Base-by-base conservation (phyloP, 176 grass and related monocot genomes). In the Thinopyrum elongatum region DNA sequence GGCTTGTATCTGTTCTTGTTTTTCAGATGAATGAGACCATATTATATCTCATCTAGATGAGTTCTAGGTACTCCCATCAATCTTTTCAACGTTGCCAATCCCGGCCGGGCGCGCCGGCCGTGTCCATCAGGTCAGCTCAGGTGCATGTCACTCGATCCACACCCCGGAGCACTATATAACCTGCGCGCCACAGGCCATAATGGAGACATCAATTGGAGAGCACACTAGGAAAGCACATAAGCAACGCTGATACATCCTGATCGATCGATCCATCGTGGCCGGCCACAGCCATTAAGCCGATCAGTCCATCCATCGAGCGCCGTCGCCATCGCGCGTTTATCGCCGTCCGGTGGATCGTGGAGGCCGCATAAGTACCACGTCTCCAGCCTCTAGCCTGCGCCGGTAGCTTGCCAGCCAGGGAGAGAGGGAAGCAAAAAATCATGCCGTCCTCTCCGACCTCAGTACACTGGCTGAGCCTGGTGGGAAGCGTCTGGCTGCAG, bases 401-500 rank as follows among this genome's bases (percentile, higher is more conserved):
- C 35, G 25, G 76, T 77, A 60, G 42, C 46, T 83, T n/a, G 62
- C 51, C n/a, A 28, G 62, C 68, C 17, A 78, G 26, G 59, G 46
- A 11, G 41, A 63, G 23, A 27, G 3, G 17, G 71, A 55, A 22
- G 78, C 7, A 76, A 17, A 66, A 65, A 36, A 84, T 57, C 59
- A 90, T 88, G 84, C 2, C 88, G 76, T 83, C 88, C 72, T 83
- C 91, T 86, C 88, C 93, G 77, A 85, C 94, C 27, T 95, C 92
- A 8, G 71, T 66, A 1, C 92, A 87, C 47, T 99, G 95, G 93
- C 86, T 96, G 87, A 99, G 94, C 87, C 74, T 99, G 84, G 87
- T 99, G 71, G 97, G 88, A 0, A 91, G 94, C 86, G 83, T 99
- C 49, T 99, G 97, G 97, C 94, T 99, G 10, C 97, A 99, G 74